Evolutionary conservation across 495 filamentous ascomycete genomes (phyloP).

Genomic region (Achaetomiella virescens): DNA sequence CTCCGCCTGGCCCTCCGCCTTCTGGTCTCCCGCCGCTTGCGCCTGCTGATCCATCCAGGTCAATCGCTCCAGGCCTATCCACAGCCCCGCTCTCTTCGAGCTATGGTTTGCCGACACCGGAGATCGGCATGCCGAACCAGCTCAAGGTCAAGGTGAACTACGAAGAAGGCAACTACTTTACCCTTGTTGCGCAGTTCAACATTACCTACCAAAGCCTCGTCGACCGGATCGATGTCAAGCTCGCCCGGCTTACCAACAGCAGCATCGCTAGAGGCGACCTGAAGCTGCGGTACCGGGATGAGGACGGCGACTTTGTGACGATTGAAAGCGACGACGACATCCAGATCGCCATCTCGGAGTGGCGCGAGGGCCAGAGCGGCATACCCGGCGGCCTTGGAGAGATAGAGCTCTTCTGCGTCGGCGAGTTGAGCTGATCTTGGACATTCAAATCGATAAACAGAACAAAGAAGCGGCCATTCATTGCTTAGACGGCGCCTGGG

Average conservation of each 20-base stretch:
- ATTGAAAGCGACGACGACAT: slow-evolving; percentile 95
- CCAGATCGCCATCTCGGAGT: slow-evolving; percentile 86
- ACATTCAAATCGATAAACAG: not conserved
- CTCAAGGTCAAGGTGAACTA: slow-evolving; percentile 93
- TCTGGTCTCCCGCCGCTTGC: slow-evolving; percentile 28
- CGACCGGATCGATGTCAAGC: slow-evolving; percentile 94
- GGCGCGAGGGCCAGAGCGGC: slow-evolving; percentile 68
- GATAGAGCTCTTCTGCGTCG: slow-evolving; percentile 68
- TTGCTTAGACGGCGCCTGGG: not conserved
- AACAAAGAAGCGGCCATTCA: not conserved
- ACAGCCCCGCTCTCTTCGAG: slow-evolving; percentile 26
- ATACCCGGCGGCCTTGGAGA: slow-evolving; percentile 69
- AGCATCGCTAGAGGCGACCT: slow-evolving; percentile 72
- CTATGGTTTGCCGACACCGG: slow-evolving; percentile 39
- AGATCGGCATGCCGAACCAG: slow-evolving; percentile 65
- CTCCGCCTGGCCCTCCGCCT: slow-evolving; percentile 29
- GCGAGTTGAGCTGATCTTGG: slow-evolving; percentile 23
- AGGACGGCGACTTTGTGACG: slow-evolving; percentile 85
- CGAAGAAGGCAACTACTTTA: slow-evolving; percentile 73
- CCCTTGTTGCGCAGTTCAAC: slow-evolving; percentile 84
- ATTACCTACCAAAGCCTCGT: slow-evolving; percentile 88
- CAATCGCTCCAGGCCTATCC: slow-evolving; percentile 26
- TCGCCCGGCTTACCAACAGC: slow-evolving; percentile 72
- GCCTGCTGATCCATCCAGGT: slow-evolving; percentile 19
- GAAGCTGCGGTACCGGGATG: slow-evolving; percentile 82